Base-by-base conservation (phyloP, 129 eudicot genomes). In the Lonicera japonica region DNA sequence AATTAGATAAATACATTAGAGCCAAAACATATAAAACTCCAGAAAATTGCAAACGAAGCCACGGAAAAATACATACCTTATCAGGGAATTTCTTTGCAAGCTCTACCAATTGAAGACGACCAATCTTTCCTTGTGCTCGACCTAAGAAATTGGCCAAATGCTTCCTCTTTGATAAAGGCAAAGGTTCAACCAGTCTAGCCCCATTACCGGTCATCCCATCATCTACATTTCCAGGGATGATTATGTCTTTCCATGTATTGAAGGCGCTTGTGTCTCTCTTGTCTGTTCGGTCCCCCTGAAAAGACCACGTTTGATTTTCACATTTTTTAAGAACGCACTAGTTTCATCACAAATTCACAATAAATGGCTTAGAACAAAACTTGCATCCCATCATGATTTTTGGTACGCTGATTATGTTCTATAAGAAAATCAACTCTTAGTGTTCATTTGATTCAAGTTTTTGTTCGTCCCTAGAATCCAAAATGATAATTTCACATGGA, bases 201-300 rank as follows among this genome's bases (percentile, higher is more conserved):
- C 81, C 82, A 21, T 72, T 65, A 60, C 62, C 68, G 17, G 96
- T 91, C 95, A 91, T 91, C 25, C 94, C 88, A 79, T 91, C 98
- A 74, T 91, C 98, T 73, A 91, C 83, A 54, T 87, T 87, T 34
- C 98, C 98, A 45, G 98, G 98, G 66, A 91, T 87, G 53, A 91
- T 87, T 20, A 91, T 80, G 72, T 91, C 98, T 80, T 91, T 91
- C 98, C 98, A 91, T 60, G 98, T 91, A 77, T 84, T 91, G 68
- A 91, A 91, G 21, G 98, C 96, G 82, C 95, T 91, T 29, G 87
- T 77, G 66, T 80, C 95, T 66, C 95, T 75, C 67, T 91, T 91
- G 73, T 91, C 98, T 52, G 98, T 91, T 25, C 96, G 78, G 70
- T 91, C 96, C 36, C 98, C 98, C 98, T 91, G 82, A 29, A 68